Evolutionary conservation across 768 basidiomycete genomes (phyloP).

Genomic region (Lentinula guzmanii): DNA sequence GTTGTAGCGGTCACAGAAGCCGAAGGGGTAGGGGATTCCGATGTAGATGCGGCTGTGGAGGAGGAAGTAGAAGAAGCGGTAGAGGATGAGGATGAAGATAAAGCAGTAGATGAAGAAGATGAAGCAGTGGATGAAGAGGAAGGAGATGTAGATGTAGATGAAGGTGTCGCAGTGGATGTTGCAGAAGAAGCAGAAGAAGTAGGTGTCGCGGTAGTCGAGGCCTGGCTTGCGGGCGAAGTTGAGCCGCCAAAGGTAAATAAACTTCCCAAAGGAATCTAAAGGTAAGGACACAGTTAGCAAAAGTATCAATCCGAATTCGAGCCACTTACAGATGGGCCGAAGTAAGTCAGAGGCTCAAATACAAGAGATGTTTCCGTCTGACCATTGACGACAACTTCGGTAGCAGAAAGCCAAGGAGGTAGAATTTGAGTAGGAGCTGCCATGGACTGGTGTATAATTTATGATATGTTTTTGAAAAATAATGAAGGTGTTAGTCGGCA

Average conservation of each 20-base stretch:
- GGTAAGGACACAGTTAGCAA: neutral
- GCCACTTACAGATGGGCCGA: conserved; percentile 70
- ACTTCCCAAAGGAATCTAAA: conserved; percentile 68
- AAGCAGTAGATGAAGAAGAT: conserved; percentile 23
- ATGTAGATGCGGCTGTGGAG: conserved; percentile 19
- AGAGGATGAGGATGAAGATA: conserved; percentile 23
- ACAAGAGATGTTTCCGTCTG: conserved; percentile 53
- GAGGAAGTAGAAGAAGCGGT: conserved; percentile 23
- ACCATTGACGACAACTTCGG: conserved; percentile 43
- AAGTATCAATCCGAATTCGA: neutral
- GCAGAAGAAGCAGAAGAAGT: conserved; percentile 25
- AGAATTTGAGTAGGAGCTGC: conserved; percentile 57
- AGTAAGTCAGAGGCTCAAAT: conserved; percentile 73
- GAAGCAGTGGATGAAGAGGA: conserved; percentile 22
- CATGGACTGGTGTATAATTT: conserved; percentile 29
- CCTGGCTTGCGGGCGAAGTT: conserved; percentile 48
- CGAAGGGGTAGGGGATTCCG: conserved; percentile 20
- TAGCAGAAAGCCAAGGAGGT: conserved; percentile 67
- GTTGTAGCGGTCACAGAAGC: conserved; percentile 14
- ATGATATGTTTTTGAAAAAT: neutral
- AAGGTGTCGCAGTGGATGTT: conserved; percentile 19
- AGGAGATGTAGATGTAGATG: conserved; percentile 16
- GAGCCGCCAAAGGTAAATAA: conserved; percentile 73
- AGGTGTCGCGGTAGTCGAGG: conserved; percentile 16
- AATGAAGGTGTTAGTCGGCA: neutral